phyloP scores from a whole-genome alignment of 345 rosid genomes.

The Lepidium didymum region DNA sequence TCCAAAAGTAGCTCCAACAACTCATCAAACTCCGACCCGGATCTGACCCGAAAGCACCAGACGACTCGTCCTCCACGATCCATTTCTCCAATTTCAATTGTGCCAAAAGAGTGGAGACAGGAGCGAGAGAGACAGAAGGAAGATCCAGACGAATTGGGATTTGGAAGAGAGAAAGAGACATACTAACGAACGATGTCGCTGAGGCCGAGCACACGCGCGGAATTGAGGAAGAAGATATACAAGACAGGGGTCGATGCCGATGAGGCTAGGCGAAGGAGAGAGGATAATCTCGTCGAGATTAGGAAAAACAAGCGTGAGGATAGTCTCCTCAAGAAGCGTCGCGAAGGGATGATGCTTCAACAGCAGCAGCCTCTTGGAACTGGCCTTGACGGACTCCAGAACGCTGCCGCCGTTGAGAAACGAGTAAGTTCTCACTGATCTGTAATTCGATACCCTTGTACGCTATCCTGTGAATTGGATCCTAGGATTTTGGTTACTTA shows the following conservation, averaged over 20 bases:
- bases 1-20: slow-evolving; percentile 4
- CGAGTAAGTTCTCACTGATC: slow-evolving; percentile 38
- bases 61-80: slow-evolving; percentile 30
- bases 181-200: slow-evolving; percentile 39
- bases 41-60: slow-evolving; percentile 23
- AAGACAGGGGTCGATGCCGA: slow-evolving; percentile 70
- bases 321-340: slow-evolving; percentile 61
- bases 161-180: neutral
- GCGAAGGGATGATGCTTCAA: slow-evolving; percentile 56
- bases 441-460: neutral
- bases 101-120: neutral
- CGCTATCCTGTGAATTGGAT: neutral
- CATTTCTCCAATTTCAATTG: slow-evolving; percentile 16
- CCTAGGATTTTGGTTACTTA: neutral
- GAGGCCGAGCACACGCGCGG: slow-evolving; percentile 53
- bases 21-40: neutral
- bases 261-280: slow-evolving; percentile 68
- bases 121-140: slow-evolving; percentile 14
- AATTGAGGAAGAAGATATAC: slow-evolving; percentile 66
- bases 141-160: slow-evolving; percentile 21
- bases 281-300: slow-evolving; percentile 76
- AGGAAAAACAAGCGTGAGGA: slow-evolving; percentile 71
- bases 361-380: slow-evolving; percentile 38
- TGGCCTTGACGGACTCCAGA: slow-evolving; percentile 36
- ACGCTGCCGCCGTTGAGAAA: slow-evolving; percentile 56